Evolutionary conservation across 352 stramenopile genomes (phyloP).

Genomic region (Phytophthora syringae): DNA sequence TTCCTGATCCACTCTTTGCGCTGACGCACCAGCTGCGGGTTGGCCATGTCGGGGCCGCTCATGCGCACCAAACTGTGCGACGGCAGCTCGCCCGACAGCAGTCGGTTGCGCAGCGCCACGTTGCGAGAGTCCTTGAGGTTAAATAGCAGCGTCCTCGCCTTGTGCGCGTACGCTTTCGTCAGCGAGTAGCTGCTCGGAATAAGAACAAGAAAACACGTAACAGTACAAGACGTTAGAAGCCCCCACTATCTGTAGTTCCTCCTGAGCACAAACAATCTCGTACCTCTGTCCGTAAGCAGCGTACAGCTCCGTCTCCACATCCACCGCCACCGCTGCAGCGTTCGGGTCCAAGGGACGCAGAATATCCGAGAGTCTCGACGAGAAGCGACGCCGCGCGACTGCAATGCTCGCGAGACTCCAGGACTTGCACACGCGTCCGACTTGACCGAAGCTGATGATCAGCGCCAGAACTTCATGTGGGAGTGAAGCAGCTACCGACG

Average conservation of each 20-base stretch:
- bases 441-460: constrained; percentile 71
- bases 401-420: constrained; percentile 79
- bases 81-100: constrained; percentile 67
- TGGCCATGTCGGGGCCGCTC: constrained; percentile 85
- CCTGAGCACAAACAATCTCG: not conserved
- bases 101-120: constrained; percentile 61
- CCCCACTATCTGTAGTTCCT: too few relatives aligned
- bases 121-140: constrained; percentile 85
- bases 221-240: not conserved
- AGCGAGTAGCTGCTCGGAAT: constrained; percentile 56
- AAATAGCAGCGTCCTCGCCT: constrained; percentile 82
- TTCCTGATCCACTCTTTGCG: constrained; percentile 89
- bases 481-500: constrained; percentile 51
- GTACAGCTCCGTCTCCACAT: constrained; percentile 71
- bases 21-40: constrained; percentile 80
- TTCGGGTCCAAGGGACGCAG: constrained; percentile 56
- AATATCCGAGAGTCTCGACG: constrained; percentile 56
- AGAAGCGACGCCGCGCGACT: constrained; percentile 74
- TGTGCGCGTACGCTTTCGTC: constrained; percentile 82
- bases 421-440: constrained; percentile 80
- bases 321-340: constrained; percentile 51
- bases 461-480: constrained; percentile 78
- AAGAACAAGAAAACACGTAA: not conserved
- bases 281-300: constrained; percentile 63
- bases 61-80: constrained; percentile 74